These are phyloP conservation scores for Didymella exigua DNA, from an alignment of 2,329 filamentous ascomycete genomes.

Conservation along the genomic window DNA sequence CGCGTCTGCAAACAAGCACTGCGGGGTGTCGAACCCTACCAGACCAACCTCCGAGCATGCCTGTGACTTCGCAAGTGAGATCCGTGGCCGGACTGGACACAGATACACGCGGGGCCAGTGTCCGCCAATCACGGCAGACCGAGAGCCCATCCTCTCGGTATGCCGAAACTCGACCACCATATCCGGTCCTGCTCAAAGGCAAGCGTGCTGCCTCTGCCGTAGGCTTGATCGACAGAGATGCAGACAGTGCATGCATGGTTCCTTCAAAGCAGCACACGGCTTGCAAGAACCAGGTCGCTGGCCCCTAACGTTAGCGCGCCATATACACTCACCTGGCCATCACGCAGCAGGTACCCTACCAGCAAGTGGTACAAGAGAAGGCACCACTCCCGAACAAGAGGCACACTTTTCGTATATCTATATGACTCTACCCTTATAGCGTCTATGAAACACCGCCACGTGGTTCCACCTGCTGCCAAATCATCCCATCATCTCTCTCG, in stretches of 20 bases:
- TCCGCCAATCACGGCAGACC: constrained; percentile 16
- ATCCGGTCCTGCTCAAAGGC: constrained; percentile 2
- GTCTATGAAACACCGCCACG: constrained; percentile 14
- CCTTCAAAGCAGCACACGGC: constrained; percentile 3
- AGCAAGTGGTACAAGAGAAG: constrained; percentile 14
- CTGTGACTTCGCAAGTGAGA: constrained; percentile 11
- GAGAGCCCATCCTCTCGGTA: constrained; percentile 6
- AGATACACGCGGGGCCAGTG: constrained; percentile 2
- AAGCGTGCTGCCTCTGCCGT: constrained; percentile 3
- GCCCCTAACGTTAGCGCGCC: constrained; percentile 7
- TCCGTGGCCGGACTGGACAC: constrained; percentile 1
- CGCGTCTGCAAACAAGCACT: constrained; percentile 5
- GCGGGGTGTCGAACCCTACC: constrained; percentile 9
- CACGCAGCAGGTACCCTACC: constrained; percentile 11
- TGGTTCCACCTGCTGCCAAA: constrained; percentile 17
- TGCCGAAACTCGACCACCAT: constrained; percentile 8
- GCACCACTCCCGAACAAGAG: constrained; percentile 3
- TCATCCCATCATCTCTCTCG: neutral
- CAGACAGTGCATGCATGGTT: constrained; percentile 1
- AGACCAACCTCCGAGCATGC: constrained; percentile 10
- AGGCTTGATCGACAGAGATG: constrained; percentile 1
- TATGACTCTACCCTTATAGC: constrained; percentile 3
- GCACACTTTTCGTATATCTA: constrained; percentile 8
- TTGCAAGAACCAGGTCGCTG: constrained; percentile 2
- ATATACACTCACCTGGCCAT: constrained; percentile 3